Base-by-base conservation (phyloP, 1,284 basidiomycete species). In the Ustilago trichophora region DNA sequence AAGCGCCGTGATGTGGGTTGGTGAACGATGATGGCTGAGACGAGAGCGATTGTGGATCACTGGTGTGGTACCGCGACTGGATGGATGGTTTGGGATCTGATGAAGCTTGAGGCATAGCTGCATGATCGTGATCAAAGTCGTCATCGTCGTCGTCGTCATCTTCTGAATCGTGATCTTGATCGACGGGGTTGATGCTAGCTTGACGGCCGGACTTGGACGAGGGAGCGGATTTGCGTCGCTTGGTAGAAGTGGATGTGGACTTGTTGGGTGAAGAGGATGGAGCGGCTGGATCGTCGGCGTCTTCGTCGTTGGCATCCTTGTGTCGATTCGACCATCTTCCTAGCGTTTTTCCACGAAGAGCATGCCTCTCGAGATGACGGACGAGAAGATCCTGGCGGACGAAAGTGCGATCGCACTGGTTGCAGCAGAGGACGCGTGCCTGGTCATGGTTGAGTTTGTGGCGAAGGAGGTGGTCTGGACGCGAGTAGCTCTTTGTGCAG, bases 391-490 rank as follows among this genome's bases (percentile, higher is more conserved):
- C 73, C 25, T 75, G 66, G 10, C 73, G 63, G 8, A 75, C 70
- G 42, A 75, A 75, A n/a, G 73, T 75, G 24, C 69, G 65, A 22
- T 72, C 73, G 47, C 73, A 75, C 29, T 75, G 68, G 13, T 72
- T 64, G 42, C 73, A 75, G 21, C 54, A 58, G 16, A 75, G 54
- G 6, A 67, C 57, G 32, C 64, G 56, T 3, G 52, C 66, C 31
- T 69, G 69, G 31, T 73, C 70, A 45, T 75, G 73, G 33, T 73
- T 72, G 59, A 75, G 64, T 37, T 73, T 72, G 52, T 75, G 73
- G 2, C 73, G 55, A 16, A 72, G 57, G 24, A 75, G 66, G 53
- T 75, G 73, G 29, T 75, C 73, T 0, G 65, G 63, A 37, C 73
- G 63, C 4, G 73, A 73, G 42, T 73, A 73, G 44, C 64, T 62